These are phyloP conservation scores for Tylopilus felleus DNA, from an alignment of 768 basidiomycete genomes.

Conservation along the genomic window DNA sequence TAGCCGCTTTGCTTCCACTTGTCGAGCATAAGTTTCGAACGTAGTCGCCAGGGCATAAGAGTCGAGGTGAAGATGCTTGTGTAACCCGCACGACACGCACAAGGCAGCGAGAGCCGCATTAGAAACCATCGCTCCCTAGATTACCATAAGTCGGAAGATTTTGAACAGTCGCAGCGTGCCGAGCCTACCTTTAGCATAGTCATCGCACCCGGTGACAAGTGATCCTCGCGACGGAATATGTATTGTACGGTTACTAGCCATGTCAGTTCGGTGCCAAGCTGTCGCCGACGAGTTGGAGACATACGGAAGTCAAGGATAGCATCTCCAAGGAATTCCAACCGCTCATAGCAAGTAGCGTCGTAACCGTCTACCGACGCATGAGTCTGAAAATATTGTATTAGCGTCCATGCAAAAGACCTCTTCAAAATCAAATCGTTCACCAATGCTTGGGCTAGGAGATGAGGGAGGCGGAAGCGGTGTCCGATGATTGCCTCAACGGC, in stretches of 20 bases:
- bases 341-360: conserved; percentile 61
- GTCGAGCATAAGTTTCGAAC: conserved; percentile 52
- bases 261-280: not conserved
- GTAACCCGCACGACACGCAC: conserved; percentile 65
- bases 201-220: conserved; percentile 71
- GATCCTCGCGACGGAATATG: conserved; percentile 60
- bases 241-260: conserved; percentile 67
- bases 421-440: conserved; percentile 37
- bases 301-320: conserved; percentile 79
- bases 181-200: conserved; percentile 67
- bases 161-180: not conserved
- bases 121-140: conserved; percentile 81
- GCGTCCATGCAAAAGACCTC: not conserved
- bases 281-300: conserved; percentile 25
- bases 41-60: conserved; percentile 47
- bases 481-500: conserved; percentile 65
- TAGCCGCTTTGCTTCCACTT: conserved; percentile 45
- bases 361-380: conserved; percentile 59
- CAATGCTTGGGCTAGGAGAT: conserved; percentile 69
- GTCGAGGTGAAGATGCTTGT: conserved; percentile 58
- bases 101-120: conserved; percentile 75
- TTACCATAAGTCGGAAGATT: not conserved
- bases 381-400: conserved; percentile 46
- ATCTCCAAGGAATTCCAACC: conserved; percentile 84
- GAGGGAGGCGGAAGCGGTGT: conserved; percentile 55